phyloP scores from a whole-genome alignment of 2,329 filamentous ascomycete species.

The Penicillium vulpinum region DNA sequence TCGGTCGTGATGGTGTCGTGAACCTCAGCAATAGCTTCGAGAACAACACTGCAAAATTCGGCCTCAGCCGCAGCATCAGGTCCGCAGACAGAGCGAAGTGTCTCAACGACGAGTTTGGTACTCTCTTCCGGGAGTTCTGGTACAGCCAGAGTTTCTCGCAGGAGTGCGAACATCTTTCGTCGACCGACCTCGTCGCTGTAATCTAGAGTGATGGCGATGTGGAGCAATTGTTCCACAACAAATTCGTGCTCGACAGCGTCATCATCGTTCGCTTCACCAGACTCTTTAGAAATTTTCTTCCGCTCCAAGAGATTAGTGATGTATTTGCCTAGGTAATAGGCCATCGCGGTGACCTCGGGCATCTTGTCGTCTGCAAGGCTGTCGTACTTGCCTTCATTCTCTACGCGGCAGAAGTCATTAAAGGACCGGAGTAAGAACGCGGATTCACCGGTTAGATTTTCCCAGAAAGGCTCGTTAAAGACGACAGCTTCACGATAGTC shows the following conservation, averaged over 20 bases:
- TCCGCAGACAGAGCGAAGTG: conserved; percentile 79
- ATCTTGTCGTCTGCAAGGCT: conserved; percentile 85
- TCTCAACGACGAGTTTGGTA: conserved; percentile 82
- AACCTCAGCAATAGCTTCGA: conserved; percentile 94
- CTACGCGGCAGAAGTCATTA: conserved; percentile 84
- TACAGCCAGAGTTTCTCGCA: conserved; percentile 81
- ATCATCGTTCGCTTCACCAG: conserved; percentile 70
- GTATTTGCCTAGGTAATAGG: conserved; percentile 81
- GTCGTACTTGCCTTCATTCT: conserved; percentile 72
- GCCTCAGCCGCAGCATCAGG: conserved; percentile 51
- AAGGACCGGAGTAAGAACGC: conserved; percentile 89
- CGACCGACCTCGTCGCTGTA: conserved; percentile 97
- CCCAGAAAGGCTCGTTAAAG: conserved; percentile 50
- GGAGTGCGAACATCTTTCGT: conserved; percentile 89
- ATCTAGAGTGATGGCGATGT: conserved; percentile 88
- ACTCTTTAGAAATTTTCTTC: conserved; percentile 39
- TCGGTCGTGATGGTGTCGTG: conserved; percentile 83
- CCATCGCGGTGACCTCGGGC: conserved; percentile 88
- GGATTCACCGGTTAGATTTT: conserved; percentile 67
- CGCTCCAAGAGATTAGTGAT: conserved; percentile 55
- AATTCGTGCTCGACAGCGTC: conserved; percentile 91
- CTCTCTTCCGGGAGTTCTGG: conserved; percentile 88
- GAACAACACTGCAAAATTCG: conserved; percentile 58
- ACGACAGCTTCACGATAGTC: conserved; percentile 50
- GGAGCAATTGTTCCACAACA: conserved; percentile 89